Evolutionary conservation across 202 grass and related monocot genomes (phyloP), one percentile per base, ranked within the genome.

Genomic region (Hordeum pubiflorum): DNA sequence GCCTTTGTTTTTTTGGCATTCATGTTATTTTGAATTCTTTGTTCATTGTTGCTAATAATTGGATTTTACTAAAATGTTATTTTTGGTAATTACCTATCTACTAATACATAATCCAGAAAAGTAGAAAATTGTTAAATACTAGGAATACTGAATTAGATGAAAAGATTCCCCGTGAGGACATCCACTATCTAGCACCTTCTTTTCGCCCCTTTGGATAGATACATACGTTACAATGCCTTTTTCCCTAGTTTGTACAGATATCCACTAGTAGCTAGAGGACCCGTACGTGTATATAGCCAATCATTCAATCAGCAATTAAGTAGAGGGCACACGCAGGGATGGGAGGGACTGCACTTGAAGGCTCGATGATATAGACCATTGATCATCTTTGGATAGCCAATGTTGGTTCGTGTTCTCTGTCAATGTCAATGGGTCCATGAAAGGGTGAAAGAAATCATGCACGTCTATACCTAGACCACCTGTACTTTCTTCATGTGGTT

Each of bases 401-500:
- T 59, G 83, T 61, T 27, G 21, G 68, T 71, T n/a, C 17, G 3
- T 72, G 17, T 81, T 89, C 58, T 60, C 57, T 80, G 37, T 75
- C 41, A 13, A 80, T 13, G 75, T 79, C 41, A 27, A 54, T 33
- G 13, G 23, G 40, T 27, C 40, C 64, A 58, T 84, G 41, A 71
- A 58, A 60, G 27, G 31, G 34, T 59, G 0, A 18, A 33, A 50
- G 50, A 69, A 84, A 85, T 64, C 52, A 54, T 62, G 17, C 38
- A 76, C 82, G 26, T 77, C 81, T 88, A 83, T 64, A 36, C 38
- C 46, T 85, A 86, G 82, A 69, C 58, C 31, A 78, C 29, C 5
- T 6, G 43, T 72, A 58, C 78, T 81, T 69, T 78, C 87, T 74
- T 82, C 73, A 85, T 74, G 79, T 82, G 58, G 39, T 70, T 89